A percentile compares a stretch with the other conserved stretches of the same genome.
Conservation (phyloP, 1,284 basidiomycete genomes). For the Entoloma clypeatum region DNA sequence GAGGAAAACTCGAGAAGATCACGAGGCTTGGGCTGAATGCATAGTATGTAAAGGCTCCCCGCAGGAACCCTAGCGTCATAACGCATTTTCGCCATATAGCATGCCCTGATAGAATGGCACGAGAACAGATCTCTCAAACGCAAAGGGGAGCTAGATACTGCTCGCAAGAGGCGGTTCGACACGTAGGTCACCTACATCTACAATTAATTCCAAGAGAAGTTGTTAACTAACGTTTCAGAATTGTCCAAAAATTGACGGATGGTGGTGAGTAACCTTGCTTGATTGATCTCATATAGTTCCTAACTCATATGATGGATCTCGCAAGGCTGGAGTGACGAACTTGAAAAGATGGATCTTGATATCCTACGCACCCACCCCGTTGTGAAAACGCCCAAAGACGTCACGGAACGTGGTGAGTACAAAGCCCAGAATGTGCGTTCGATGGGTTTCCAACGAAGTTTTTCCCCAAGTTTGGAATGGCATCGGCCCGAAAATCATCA, state of each 20-base stretch:
- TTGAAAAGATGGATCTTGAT: constrained; percentile 19
- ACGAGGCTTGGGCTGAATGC: constrained; percentile 11
- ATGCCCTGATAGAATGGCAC: constrained; percentile 15
- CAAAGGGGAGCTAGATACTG: constrained; percentile 15
- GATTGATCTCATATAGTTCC: background rate
- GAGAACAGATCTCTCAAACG: constrained; percentile 16
- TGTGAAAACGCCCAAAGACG: constrained; percentile 20
- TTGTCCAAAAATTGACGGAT: constrained; percentile 18
- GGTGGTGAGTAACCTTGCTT: constrained; percentile 10
- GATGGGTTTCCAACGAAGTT: no score
- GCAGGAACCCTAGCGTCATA: background rate
- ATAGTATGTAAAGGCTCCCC: constrained; percentile 8
- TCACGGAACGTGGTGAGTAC: constrained; percentile 25
- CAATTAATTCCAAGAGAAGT: background rate
- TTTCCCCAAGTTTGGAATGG: constrained; percentile 22
- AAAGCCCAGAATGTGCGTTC: no score
- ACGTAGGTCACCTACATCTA: constrained; percentile 12
- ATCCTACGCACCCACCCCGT: constrained; percentile 20
- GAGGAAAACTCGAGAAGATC: constrained; percentile 15
- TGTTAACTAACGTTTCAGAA: constrained; percentile 10
- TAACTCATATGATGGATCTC: constrained; percentile 7
- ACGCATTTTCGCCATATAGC: constrained; percentile 8
- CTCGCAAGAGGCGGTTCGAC: constrained; percentile 18
- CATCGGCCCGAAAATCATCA: constrained; percentile 20
- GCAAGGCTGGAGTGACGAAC: constrained; percentile 23